phyloP scores from a whole-genome alignment of 2,329 filamentous ascomycete species.

The Epichloe glyceriae region DNA sequence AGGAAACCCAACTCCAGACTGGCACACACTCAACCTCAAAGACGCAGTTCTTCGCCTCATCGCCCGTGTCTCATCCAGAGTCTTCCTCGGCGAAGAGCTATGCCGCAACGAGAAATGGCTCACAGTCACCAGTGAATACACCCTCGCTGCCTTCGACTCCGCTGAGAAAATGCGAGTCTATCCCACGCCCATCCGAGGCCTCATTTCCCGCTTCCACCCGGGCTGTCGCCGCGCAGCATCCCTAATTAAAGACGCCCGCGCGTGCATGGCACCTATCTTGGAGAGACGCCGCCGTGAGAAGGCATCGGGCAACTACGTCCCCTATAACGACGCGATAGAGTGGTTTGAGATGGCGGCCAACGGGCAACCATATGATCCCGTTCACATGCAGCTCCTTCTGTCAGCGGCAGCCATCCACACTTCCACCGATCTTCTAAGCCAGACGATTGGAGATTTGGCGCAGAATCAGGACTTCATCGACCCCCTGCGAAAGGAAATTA shows the following conservation, averaged over 20 bases:
- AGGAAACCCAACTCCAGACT: background rate
- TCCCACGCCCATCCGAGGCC: constrained; percentile 30
- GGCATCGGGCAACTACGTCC: constrained; percentile 11
- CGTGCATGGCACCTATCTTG: background rate
- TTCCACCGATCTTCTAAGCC: constrained; percentile 21
- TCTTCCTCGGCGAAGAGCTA: constrained; percentile 26
- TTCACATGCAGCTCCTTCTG: constrained; percentile 10
- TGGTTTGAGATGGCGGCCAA: constrained; percentile 37
- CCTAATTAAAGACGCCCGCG: background rate
- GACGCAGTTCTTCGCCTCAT: background rate
- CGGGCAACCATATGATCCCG: constrained; percentile 5
- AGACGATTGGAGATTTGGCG: constrained; percentile 20
- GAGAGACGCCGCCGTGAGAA: background rate
- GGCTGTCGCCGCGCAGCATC: background rate
- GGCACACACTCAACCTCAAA: background rate
- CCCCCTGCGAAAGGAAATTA: constrained; percentile 29
- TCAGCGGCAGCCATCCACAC: constrained; percentile 41
- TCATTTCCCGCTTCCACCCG: constrained; percentile 17
- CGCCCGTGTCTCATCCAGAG: constrained; percentile 13
- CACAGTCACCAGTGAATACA: constrained; percentile 22
- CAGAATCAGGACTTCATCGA: constrained; percentile 24
- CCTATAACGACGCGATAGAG: constrained; percentile 35
- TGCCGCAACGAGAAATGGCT: constrained; percentile 33
- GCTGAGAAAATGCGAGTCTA: constrained; percentile 22
- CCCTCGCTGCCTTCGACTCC: constrained; percentile 26